Evolutionary conservation across 1,139 yeast species (phyloP).

Genomic region (Waltiozyma sp.): DNA sequence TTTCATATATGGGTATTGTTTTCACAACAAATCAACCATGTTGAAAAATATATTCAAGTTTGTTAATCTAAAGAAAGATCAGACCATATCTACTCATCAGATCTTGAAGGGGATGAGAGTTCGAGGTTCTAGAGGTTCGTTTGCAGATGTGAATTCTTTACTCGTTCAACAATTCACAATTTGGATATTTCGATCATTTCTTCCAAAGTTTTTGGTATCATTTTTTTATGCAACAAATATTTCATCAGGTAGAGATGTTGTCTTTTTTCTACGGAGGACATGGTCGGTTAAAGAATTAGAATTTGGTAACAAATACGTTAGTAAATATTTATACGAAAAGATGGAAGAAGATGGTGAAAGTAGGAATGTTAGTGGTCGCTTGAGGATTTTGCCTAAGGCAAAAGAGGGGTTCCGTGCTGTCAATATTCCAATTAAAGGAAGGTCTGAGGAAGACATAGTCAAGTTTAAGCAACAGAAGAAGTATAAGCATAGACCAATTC

Average conservation of each 20-base stretch:
- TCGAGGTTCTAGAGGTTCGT: constrained; percentile 39
- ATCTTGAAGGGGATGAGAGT: constrained; percentile 26
- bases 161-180: constrained; percentile 27
- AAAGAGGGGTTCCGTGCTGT: constrained; percentile 47
- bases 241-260: constrained; percentile 27
- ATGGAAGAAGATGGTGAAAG: constrained; percentile 4
- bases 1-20: constrained; percentile 41
- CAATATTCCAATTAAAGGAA: constrained; percentile 37
- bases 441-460: not conserved
- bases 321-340: constrained; percentile 1
- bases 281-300: constrained; percentile 41
- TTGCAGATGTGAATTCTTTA: constrained; percentile 8
- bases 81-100: constrained; percentile 20
- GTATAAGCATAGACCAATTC: not conserved
- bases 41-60: constrained; percentile 27
- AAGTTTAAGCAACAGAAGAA: not conserved
- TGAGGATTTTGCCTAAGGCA: constrained; percentile 45
- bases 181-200: constrained; percentile 47
- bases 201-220: constrained; percentile 37
- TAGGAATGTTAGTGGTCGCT: not conserved
- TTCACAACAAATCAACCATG: constrained; percentile 34
- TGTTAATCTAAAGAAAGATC: constrained; percentile 29
- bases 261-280: constrained; percentile 46
- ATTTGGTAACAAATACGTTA: constrained; percentile 6
- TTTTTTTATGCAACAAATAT: constrained; percentile 64